Base-by-base conservation (phyloP, 305 asterid genomes). In the Andrographis paniculata region DNA sequence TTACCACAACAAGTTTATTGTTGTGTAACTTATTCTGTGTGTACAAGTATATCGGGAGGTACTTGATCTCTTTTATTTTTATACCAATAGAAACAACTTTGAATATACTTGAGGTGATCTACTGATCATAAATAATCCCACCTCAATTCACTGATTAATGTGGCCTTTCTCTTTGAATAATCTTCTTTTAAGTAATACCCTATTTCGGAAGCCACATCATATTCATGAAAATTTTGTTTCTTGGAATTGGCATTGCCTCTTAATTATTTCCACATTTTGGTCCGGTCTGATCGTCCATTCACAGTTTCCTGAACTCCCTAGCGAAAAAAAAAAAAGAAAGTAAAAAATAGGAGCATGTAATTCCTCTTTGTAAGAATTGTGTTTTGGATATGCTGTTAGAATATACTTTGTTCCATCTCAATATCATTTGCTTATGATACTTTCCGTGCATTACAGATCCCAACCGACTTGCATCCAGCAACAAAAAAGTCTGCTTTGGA, bases 401-500 rank as follows among this genome's bases (percentile, higher is more conserved):
- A 33, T 30, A 8, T 33, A 36, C 14, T 39, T 58, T 49, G 13
- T 42, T 42, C 62, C 6, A n/a, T n/a, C n/a, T n/a, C n/a, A 18
- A 33, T n/a, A 52, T 62, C 27, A 45, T 55, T 8, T 40, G 40
- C 56, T 63, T 45, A 52, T 52, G 35, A 48, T 52, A 40, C 55
- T 58, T 31, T 10, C 42, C 66, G 42, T 53, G 58, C 48, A 27
- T 55, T 77, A 53, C 95, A 89, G 96, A 89, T 89, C 64, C 98
- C 98, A 30, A 74, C 87, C 11, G 98, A 75, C 69, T 41, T 80
- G 65, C 98, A 91, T 72, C 94, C 93, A 44, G 66, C 66, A 14
- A 86, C 96, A 15, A 75, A 82, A 20, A 91, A 78, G 59, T 78
- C 96, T 61, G 57, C 96, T 56, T 55, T 86, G 69, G 96, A 91